phyloP scores from a whole-genome alignment of 2,329 filamentous ascomycete genomes.

The Calcarisporium arbuscula region DNA sequence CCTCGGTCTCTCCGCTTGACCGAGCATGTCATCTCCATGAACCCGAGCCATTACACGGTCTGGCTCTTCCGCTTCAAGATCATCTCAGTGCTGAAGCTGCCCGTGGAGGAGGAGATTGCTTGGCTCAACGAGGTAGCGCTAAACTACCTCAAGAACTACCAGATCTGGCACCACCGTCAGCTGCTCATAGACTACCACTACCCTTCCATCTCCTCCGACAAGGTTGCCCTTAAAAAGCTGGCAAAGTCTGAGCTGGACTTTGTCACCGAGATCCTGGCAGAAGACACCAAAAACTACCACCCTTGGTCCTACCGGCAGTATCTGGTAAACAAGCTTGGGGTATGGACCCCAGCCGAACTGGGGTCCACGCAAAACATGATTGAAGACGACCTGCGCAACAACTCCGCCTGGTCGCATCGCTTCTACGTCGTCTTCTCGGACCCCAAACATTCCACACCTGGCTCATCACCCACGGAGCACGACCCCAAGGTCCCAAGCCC shows the following conservation, averaged over 20 bases:
- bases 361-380: constrained; percentile 66
- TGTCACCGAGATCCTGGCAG: constrained; percentile 69
- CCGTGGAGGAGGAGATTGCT: constrained; percentile 64
- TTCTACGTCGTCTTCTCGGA: constrained; percentile 83
- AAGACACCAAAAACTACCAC: constrained; percentile 96
- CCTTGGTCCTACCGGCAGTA: constrained; percentile 93
- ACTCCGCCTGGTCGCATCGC: constrained; percentile 95
- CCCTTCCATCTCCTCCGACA: constrained; percentile 45
- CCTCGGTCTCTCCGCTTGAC: constrained; percentile 74
- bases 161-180: constrained; percentile 82
- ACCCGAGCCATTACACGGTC: constrained; percentile 96
- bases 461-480: constrained; percentile 41
- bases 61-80: constrained; percentile 92
- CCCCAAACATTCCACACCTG: constrained; percentile 43
- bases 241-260: constrained; percentile 67
- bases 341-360: constrained; percentile 66
- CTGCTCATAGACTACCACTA: constrained; percentile 55
- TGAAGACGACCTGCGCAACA: constrained; percentile 80
- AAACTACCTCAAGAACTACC: constrained; percentile 91
- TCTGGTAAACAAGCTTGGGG: constrained; percentile 58
- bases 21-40: constrained; percentile 83
- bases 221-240: constrained; percentile 49
- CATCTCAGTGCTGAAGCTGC: constrained; percentile 58
- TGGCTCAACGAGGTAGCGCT: constrained; percentile 86
- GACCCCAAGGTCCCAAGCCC: constrained; percentile 54